Conservation (phyloP, 495 filamentous ascomycete genomes). For the Platismatia glauca region DNA sequence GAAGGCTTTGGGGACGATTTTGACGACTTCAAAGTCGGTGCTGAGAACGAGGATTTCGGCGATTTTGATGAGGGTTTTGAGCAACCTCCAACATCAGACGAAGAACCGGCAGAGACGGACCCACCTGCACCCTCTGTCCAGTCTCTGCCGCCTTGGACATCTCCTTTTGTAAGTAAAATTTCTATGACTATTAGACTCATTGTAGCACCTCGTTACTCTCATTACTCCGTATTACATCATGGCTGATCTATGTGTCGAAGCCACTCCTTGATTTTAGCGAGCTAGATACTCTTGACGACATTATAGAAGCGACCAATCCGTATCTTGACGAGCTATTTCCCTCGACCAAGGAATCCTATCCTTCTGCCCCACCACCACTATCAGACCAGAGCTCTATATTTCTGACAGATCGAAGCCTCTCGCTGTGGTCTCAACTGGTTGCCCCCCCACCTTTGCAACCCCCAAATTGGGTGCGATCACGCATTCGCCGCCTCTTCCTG, state of each 20-base stretch:
- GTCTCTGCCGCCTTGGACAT: conserved; percentile 32
- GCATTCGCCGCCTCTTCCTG: conserved; percentile 90
- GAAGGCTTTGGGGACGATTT: conserved; percentile 79
- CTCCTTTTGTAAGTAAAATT: conserved; percentile 41
- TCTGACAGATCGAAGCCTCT: conserved; percentile 59
- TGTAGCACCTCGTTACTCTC: neutral
- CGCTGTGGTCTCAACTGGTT: conserved; percentile 93
- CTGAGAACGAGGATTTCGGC: conserved; percentile 63
- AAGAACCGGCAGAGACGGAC: conserved; percentile 35
- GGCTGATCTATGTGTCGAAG: conserved; percentile 30
- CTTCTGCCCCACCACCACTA: conserved; percentile 28
- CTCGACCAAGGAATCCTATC: conserved; percentile 33
- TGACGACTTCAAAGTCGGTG: conserved; percentile 87
- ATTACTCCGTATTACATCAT: neutral
- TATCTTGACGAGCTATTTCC: conserved; percentile 51
- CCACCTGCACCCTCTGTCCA: conserved; percentile 36
- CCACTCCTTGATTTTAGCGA: conserved; percentile 66
- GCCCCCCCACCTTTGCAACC: conserved; percentile 91
- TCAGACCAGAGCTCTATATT: conserved; percentile 38
- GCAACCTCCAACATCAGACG: conserved; percentile 38
- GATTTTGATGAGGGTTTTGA: conserved; percentile 88
- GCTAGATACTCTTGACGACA: conserved; percentile 42
- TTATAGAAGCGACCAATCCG: conserved; percentile 36
- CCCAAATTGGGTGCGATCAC: conserved; percentile 95
- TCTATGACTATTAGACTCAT: neutral